Evolutionary conservation across 495 filamentous ascomycete species (phyloP).

Genomic region (Neurospora sp.): DNA sequence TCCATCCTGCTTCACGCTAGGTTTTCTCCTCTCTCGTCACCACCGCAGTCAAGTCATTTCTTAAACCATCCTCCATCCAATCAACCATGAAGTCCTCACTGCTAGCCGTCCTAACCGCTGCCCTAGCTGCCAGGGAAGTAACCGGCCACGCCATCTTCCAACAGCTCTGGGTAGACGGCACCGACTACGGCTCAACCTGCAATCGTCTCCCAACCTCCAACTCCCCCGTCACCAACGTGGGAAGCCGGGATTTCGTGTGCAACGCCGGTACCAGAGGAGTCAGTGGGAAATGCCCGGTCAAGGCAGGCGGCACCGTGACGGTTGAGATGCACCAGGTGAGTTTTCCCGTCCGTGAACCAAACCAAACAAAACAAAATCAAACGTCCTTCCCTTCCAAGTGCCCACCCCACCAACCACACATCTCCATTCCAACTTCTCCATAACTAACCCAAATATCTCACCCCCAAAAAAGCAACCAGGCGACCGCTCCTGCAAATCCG

Average conservation of each 20-base stretch:
- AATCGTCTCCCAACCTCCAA: constrained; percentile 32
- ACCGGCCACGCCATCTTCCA: constrained; percentile 42
- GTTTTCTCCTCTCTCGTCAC: neutral
- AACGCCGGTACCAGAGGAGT: constrained; percentile 29
- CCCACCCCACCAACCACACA: neutral
- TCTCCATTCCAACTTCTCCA: neutral
- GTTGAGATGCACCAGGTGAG: constrained; percentile 42
- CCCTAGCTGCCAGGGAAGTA: constrained; percentile 25
- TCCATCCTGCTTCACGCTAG: too few species aligned
- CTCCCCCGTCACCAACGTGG: constrained; percentile 36
- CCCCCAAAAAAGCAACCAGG: constrained; percentile 26
- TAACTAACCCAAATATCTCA: neutral
- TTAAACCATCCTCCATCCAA: neutral
- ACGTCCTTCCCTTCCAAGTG: neutral
- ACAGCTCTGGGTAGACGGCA: constrained; percentile 41
- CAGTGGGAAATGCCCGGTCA: constrained; percentile 34
- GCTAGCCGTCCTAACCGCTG: constrained; percentile 12
- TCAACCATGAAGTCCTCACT: constrained; percentile 31
- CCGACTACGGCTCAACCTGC: constrained; percentile 35
- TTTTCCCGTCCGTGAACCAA: neutral
- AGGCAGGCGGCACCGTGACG: constrained; percentile 35
- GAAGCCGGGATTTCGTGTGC: constrained; percentile 30
- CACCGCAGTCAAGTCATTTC: neutral
- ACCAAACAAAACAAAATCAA: neutral
- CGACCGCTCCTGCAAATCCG: constrained; percentile 31